Conservation (phyloP, 441 rosid species). For the Erodium trifolium region DNA sequence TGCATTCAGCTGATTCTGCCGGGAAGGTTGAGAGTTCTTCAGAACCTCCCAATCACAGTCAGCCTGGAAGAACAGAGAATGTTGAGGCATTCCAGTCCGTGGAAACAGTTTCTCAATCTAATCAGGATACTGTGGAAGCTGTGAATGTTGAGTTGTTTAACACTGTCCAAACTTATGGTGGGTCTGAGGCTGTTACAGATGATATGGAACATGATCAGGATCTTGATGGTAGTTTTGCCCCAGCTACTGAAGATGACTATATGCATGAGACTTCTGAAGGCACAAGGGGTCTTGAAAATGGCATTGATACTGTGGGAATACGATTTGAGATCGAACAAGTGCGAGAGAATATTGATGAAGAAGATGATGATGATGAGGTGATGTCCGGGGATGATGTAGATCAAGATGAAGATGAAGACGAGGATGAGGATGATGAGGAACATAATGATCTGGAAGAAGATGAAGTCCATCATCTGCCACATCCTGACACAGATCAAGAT, state of each 20-base stretch:
- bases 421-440: conserved; percentile 42
- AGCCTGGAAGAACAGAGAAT: conserved; percentile 50
- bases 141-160: conserved; percentile 49
- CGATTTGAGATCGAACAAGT: conserved; percentile 72
- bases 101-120: conserved; percentile 52
- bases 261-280: conserved; percentile 88
- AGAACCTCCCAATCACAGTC: conserved; percentile 44
- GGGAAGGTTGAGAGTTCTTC: conserved; percentile 59
- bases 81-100: conserved; percentile 43
- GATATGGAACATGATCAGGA: conserved; percentile 99
- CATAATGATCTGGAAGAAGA: conserved; percentile 40
- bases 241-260: conserved; percentile 53
- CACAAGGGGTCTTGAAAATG: conserved; percentile 68
- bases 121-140: conserved; percentile 47
- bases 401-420: conserved; percentile 66
- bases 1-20: conserved; percentile 51
- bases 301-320: conserved; percentile 59
- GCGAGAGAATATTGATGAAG: conserved; percentile 47
- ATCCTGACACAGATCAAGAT: conserved; percentile 90
- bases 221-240: conserved; percentile 35
- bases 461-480: conserved; percentile 82
- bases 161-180: conserved; percentile 47
- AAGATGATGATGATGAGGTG: conserved; percentile 42
- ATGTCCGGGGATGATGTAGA: conserved; percentile 50
- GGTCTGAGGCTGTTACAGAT: conserved; percentile 79